Evolutionary conservation across 768 basidiomycete species (phyloP).

Genomic region (Leucosporidium creatinivorum): DNA sequence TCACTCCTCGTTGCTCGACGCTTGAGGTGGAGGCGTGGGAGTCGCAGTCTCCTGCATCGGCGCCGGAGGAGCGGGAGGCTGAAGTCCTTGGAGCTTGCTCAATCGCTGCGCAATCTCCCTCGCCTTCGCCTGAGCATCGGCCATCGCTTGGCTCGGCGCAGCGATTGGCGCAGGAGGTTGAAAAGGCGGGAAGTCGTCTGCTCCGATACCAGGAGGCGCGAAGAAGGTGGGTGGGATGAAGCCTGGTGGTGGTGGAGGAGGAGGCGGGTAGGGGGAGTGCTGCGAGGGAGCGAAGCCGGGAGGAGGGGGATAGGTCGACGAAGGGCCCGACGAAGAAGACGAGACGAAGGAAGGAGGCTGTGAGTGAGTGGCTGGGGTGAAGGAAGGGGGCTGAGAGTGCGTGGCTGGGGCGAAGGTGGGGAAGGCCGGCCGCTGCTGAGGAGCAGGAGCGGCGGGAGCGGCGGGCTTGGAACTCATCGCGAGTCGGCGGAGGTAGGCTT

Average conservation of each 20-base stretch:
- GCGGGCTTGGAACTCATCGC: slow-evolving; percentile 6
- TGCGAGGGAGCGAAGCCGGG: neutral
- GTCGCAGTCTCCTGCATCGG: neutral
- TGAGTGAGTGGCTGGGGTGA: neutral
- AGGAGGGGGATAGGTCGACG: neutral
- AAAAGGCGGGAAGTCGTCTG: neutral
- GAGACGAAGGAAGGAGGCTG: neutral
- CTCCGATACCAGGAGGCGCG: neutral
- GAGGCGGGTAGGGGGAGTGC: slow-evolving; percentile 2
- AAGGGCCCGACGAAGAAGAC: neutral
- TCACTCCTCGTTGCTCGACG: neutral
- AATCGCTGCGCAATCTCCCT: slow-evolving; percentile 28
- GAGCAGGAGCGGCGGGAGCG: neutral
- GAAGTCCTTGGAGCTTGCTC: slow-evolving; percentile 23
- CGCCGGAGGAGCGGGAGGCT: neutral
- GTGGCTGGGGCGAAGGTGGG: neutral
- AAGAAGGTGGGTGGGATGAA: slow-evolving; percentile 13
- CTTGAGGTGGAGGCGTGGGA: neutral
- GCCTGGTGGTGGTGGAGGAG: slow-evolving; percentile 16
- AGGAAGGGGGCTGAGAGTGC: neutral
- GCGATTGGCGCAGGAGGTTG: neutral
- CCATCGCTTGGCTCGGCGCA: slow-evolving; percentile 3
- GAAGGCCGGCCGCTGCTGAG: neutral
- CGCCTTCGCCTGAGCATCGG: slow-evolving; percentile 27
- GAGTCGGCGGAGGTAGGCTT: slow-evolving; percentile 26